A percentile compares a stretch with the other conserved stretches of the same genome.
These are phyloP conservation scores for Lactarius hengduanensis DNA, from an alignment of 768 basidiomycete species.

Conservation along the genomic window DNA sequence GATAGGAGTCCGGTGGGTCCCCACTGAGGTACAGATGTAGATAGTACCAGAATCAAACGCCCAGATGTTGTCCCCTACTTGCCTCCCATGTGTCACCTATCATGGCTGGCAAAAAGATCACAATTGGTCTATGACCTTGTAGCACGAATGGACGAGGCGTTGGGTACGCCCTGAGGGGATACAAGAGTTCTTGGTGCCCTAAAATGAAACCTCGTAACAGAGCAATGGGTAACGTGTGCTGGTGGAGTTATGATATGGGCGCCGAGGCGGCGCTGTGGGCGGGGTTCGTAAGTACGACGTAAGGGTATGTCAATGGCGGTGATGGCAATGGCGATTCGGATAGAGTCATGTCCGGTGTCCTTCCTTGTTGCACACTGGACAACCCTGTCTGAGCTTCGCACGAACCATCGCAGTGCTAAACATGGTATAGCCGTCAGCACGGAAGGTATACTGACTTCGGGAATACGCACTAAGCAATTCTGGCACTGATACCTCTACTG, in stretches of 20 bases:
- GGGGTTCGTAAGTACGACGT: neutral
- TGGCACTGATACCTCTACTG: conserved; percentile 54
- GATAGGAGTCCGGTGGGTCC: neutral
- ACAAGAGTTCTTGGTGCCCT: neutral
- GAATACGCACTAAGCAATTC: conserved; percentile 67
- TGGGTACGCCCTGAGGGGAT: neutral
- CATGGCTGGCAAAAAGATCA: neutral
- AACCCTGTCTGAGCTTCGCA: conserved; percentile 61
- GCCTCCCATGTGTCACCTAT: neutral
- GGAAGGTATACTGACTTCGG: neutral
- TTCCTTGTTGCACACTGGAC: conserved; percentile 75
- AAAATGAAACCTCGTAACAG: neutral
- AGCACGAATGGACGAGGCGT: neutral
- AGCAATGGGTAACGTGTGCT: neutral
- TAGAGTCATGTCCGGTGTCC: conserved; percentile 39
- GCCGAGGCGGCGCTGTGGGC: neutral
- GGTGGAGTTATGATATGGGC: neutral
- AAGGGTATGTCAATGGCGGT: neutral
- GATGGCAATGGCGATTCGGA: neutral
- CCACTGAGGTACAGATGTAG: neutral
- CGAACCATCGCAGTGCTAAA: conserved; percentile 69
- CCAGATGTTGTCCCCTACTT: neutral
- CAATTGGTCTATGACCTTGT: neutral
- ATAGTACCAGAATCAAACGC: neutral
- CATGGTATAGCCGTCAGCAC: conserved; percentile 1